Conservation (phyloP, 1,284 basidiomycete genomes). For the Rhodotorula sp. region DNA sequence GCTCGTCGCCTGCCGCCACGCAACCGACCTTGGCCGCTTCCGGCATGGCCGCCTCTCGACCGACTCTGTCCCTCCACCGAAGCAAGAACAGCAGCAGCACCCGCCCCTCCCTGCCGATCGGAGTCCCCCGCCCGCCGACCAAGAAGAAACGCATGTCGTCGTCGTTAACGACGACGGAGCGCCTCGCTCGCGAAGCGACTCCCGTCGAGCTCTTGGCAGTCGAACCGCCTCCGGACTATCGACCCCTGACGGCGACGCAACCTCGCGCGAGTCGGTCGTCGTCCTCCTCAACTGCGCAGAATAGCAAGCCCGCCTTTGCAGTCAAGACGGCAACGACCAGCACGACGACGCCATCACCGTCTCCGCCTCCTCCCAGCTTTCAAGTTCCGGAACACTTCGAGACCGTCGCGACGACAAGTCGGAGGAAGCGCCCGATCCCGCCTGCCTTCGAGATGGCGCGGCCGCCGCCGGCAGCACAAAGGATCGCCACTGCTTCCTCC, state of each 20-base stretch:
- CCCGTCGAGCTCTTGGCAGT: too few species aligned
- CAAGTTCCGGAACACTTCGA: background rate
- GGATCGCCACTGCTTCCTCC: too few species aligned
- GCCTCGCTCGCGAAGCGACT: background rate
- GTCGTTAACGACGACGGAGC: too few species aligned
- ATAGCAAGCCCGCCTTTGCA: background rate
- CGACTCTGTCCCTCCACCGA: background rate
- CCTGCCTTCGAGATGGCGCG: too few species aligned
- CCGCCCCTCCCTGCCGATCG: background rate
- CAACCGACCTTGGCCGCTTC: background rate
- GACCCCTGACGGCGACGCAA: slow-evolving; percentile 1
- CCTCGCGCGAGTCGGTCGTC: background rate
- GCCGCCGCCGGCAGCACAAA: too few species aligned
- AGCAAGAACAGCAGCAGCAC: background rate
- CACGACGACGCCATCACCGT: slow-evolving; percentile 3
- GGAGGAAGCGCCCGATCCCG: background rate
- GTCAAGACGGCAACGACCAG: background rate
- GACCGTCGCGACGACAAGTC: background rate
- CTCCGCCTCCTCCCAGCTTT: slow-evolving; percentile 3
- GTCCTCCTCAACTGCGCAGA: background rate
- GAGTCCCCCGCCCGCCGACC: slow-evolving; percentile 20
- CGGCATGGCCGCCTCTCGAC: background rate
- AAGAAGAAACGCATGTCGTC: background rate
- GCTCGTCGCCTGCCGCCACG: background rate
- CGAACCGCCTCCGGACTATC: too few species aligned